A percentile compares a stretch with the other conserved stretches of the same genome.
These are phyloP conservation scores for Leccinum subfulvum DNA, from an alignment of 1,284 basidiomycete genomes.

Conservation along the genomic window DNA sequence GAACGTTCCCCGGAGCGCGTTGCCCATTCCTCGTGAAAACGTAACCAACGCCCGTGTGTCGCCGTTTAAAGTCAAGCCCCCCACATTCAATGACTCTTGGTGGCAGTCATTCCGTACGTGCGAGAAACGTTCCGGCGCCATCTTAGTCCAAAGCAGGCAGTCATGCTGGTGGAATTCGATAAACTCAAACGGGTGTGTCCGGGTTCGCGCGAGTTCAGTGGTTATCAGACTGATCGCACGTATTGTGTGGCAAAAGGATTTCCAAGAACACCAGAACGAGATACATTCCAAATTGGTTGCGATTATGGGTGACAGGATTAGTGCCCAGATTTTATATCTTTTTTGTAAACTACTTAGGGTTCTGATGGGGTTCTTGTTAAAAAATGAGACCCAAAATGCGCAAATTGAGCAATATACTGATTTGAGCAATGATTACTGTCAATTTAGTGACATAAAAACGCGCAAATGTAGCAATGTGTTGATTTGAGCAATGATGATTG, in stretches of 20 bases:
- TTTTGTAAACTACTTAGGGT: no score
- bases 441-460: no score
- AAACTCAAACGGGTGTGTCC: constrained; percentile 86
- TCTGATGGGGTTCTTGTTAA: no score
- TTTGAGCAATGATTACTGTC: no score
- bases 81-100: constrained; percentile 40
- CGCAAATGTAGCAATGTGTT: no score
- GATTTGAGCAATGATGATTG: no score
- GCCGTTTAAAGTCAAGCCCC: constrained; percentile 38
- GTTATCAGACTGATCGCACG: constrained; percentile 16
- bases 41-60: constrained; percentile 36
- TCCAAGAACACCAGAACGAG: constrained; percentile 98
- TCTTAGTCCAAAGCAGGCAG: constrained; percentile 88
- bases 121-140: constrained; percentile 93
- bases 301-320: constrained; percentile 96
- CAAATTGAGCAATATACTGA: no score
- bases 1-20: constrained; percentile 32
- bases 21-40: constrained; percentile 37
- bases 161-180: constrained; percentile 97
- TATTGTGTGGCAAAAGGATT: constrained; percentile 61
- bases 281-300: constrained; percentile 97
- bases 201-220: constrained; percentile 7
- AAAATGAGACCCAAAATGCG: no score
- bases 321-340: constrained; percentile 60
- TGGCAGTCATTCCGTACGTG: constrained; percentile 94